phyloP scores from a whole-genome alignment of 2,329 filamentous ascomycete genomes.

The Graphium sp. region DNA sequence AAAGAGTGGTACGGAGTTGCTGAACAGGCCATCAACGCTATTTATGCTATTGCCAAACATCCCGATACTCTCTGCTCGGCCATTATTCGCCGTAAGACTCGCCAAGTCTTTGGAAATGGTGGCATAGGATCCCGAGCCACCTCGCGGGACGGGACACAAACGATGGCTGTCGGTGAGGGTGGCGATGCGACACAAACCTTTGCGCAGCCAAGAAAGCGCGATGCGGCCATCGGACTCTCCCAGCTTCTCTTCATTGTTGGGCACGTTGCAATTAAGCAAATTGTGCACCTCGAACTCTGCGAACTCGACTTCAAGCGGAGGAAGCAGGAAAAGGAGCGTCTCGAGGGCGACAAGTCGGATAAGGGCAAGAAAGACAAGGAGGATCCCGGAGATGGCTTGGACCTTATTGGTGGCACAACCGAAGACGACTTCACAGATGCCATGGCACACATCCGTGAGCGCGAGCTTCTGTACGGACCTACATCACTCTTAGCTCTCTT shows the following conservation, averaged over 20 bases:
- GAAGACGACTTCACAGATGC: slow-evolving; percentile 86
- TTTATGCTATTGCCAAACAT: slow-evolving; percentile 86
- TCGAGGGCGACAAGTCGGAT: slow-evolving; percentile 18
- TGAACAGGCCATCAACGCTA: slow-evolving; percentile 89
- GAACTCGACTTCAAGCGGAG: slow-evolving; percentile 95
- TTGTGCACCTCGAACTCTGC: slow-evolving; percentile 93
- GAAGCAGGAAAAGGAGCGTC: slow-evolving; percentile 79
- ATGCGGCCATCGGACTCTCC: slow-evolving; percentile 61
- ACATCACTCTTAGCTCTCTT: slow-evolving; percentile 79
- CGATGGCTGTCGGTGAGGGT: slow-evolving; percentile 8
- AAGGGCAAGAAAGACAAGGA: slow-evolving; percentile 34
- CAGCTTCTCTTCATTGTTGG: slow-evolving; percentile 91
- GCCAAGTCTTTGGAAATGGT: slow-evolving; percentile 47
- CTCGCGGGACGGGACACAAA: slow-evolving; percentile 25
- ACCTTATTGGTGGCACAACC: slow-evolving; percentile 90
- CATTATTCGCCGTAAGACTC: slow-evolving; percentile 74
- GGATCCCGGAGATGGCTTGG: slow-evolving; percentile 72
- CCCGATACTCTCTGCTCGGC: slow-evolving; percentile 88
- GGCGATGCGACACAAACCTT: slow-evolving; percentile 8
- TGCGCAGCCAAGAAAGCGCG: slow-evolving; percentile 32
- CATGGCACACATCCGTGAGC: slow-evolving; percentile 68
- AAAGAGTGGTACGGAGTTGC: slow-evolving; percentile 95
- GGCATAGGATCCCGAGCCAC: slow-evolving; percentile 22
- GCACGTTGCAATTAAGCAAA: slow-evolving; percentile 96
- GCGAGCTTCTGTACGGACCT: slow-evolving; percentile 67